Conservation (phyloP, 2,329 filamentous ascomycete genomes). For the Colletotrichum tanaceti region DNA sequence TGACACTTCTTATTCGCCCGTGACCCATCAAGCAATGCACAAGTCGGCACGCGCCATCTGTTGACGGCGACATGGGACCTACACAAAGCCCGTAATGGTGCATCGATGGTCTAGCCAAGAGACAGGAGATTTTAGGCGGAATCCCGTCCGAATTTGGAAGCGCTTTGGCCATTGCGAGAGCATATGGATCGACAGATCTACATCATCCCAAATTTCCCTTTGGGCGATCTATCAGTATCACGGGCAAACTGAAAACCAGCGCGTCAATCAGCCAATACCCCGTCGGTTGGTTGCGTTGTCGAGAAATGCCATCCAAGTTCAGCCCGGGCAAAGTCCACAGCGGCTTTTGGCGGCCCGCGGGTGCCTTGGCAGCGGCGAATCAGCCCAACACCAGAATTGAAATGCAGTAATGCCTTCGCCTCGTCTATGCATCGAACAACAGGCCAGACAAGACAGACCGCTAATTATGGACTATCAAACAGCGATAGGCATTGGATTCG, state of each 20-base stretch:
- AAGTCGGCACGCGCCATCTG: neutral
- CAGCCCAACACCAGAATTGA: no score
- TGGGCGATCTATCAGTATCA: neutral
- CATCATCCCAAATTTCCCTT: neutral
- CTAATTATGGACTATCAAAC: no score
- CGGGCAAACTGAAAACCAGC: neutral
- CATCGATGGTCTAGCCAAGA: no score
- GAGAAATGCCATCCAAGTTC: neutral
- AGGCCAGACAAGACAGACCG: no score
- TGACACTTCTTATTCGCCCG: no score
- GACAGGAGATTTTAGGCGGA: neutral
- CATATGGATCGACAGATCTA: neutral
- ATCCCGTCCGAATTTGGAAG: neutral
- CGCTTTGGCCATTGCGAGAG: constrained; percentile 3
- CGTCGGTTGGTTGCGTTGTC: neutral
- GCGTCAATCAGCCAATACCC: neutral
- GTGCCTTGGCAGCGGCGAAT: neutral
- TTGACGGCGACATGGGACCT: neutral
- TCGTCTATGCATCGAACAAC: no score
- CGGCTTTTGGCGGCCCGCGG: constrained; percentile 9
- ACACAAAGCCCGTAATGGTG: neutral
- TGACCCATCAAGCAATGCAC: neutral
- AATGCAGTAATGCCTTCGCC: no score
- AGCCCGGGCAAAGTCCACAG: neutral
- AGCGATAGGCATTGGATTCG: no score